phyloP scores from a whole-genome alignment of 345 rosid species.

The Citrus australasica region DNA sequence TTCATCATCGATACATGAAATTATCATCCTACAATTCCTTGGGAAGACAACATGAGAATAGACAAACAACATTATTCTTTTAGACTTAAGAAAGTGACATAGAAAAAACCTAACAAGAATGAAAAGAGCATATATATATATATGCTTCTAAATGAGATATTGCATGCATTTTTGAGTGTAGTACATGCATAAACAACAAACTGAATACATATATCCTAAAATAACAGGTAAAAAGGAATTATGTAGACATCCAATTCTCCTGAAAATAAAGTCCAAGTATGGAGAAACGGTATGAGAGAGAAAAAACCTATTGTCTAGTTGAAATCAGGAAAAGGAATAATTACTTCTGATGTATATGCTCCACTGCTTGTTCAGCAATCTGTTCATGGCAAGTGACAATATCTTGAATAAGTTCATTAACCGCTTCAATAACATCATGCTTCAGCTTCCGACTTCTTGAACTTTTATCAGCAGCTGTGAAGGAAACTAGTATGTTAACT shows the following conservation, averaged over 20 bases:
- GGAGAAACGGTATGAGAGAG: not conserved
- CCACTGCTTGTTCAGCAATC: slow-evolving; percentile 98
- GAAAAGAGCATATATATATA: not conserved
- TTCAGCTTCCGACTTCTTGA: slow-evolving; percentile 82
- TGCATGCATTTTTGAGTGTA: not conserved
- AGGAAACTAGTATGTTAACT: slow-evolving; percentile 23
- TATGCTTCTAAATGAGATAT: not conserved
- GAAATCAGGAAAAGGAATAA: slow-evolving; percentile 9
- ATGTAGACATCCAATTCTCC: not conserved
- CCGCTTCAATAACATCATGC: slow-evolving; percentile 97
- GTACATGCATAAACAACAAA: no score
- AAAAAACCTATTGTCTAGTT: not conserved
- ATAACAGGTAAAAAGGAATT: not conserved
- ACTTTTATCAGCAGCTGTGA: slow-evolving; percentile 90
- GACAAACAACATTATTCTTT: not conserved
- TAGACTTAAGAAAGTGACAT: not conserved
- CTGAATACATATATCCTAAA: not conserved
- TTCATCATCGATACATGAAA: not conserved
- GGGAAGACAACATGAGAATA: not conserved
- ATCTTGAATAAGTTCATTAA: slow-evolving; percentile 89
- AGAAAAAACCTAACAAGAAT: not conserved
- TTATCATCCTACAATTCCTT: not conserved
- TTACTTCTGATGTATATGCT: slow-evolving; percentile 99
- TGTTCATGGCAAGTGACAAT: slow-evolving; percentile 89
- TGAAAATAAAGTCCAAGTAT: not conserved